These are phyloP conservation scores for Phyllosticta citrichinensis DNA, from an alignment of 2,329 filamentous ascomycete species.

Conservation along the genomic window DNA sequence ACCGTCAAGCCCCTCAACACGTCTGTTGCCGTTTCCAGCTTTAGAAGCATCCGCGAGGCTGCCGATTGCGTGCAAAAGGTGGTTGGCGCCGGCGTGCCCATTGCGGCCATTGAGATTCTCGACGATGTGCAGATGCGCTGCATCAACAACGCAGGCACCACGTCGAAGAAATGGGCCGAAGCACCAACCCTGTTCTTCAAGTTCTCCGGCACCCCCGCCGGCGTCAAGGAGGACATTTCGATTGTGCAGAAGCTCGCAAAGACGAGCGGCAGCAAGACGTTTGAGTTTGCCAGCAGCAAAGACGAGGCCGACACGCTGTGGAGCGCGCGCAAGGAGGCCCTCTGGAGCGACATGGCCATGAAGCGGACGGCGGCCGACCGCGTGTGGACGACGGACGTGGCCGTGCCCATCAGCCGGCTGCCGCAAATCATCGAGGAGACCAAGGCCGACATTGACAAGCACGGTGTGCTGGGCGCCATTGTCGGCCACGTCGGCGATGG, in stretches of 20 bases:
- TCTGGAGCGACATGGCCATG: slow-evolving; percentile 63
- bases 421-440: slow-evolving; percentile 70
- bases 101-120: slow-evolving; percentile 86
- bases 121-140: slow-evolving; percentile 84
- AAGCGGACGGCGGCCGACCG: slow-evolving; percentile 45
- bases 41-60: slow-evolving; percentile 56
- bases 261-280: slow-evolving; percentile 51
- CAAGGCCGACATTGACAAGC: slow-evolving; percentile 53
- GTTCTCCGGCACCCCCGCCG: slow-evolving; percentile 56
- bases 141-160: slow-evolving; percentile 57
- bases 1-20: slow-evolving; percentile 70
- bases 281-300: slow-evolving; percentile 57
- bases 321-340: slow-evolving; percentile 64
- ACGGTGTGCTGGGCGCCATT: slow-evolving; percentile 55
- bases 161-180: slow-evolving; percentile 57
- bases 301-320: slow-evolving; percentile 61
- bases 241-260: slow-evolving; percentile 55
- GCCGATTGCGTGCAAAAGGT: slow-evolving; percentile 72
- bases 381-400: slow-evolving; percentile 74
- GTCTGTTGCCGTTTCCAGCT: slow-evolving; percentile 65
- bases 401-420: slow-evolving; percentile 62
- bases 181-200: slow-evolving; percentile 66
- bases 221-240: slow-evolving; percentile 69
- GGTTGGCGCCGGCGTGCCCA: slow-evolving; percentile 68
- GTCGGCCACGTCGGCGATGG: slow-evolving; percentile 66